Evolutionary conservation across 2,329 filamentous ascomycete genomes (phyloP).

Genomic region (Aspergillus sp.): DNA sequence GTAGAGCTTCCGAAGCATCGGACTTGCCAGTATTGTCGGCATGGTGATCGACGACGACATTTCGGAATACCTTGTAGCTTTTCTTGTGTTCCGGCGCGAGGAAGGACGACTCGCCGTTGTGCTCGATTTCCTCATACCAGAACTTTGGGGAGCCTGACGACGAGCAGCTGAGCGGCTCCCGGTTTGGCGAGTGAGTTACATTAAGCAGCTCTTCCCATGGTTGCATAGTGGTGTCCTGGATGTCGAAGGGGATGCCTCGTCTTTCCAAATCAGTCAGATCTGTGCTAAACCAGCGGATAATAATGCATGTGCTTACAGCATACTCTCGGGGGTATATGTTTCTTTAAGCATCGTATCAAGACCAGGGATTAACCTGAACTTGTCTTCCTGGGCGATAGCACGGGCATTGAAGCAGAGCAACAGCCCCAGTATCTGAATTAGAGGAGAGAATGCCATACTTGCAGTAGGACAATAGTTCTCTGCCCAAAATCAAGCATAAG

Average conservation of each 20-base stretch:
- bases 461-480: background rate
- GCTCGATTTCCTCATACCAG: constrained; percentile 31
- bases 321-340: constrained; percentile 6
- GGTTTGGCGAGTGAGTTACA: constrained; percentile 8
- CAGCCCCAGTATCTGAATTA: background rate
- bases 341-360: background rate
- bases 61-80: constrained; percentile 37
- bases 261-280: constrained; percentile 7
- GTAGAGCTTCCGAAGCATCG: constrained; percentile 30
- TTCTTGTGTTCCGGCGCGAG: constrained; percentile 23
- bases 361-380: background rate
- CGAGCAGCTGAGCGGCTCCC: background rate
- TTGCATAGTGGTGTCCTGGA: constrained; percentile 16
- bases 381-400: constrained; percentile 1
- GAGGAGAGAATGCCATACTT: constrained; percentile 3
- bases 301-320: constrained; percentile 4
- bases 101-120: constrained; percentile 31
- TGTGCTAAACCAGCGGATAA: background rate
- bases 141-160: constrained; percentile 15
- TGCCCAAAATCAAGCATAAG: background rate
- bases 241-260: constrained; percentile 19
- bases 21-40: constrained; percentile 34
- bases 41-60: constrained; percentile 34
- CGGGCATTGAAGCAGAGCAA: constrained; percentile 3
- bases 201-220: constrained; percentile 19